A percentile compares a stretch with the other conserved stretches of the same genome.
Conservation (phyloP, 1,139 yeast genomes). For the Debaryomyces subglobosus region DNA sequence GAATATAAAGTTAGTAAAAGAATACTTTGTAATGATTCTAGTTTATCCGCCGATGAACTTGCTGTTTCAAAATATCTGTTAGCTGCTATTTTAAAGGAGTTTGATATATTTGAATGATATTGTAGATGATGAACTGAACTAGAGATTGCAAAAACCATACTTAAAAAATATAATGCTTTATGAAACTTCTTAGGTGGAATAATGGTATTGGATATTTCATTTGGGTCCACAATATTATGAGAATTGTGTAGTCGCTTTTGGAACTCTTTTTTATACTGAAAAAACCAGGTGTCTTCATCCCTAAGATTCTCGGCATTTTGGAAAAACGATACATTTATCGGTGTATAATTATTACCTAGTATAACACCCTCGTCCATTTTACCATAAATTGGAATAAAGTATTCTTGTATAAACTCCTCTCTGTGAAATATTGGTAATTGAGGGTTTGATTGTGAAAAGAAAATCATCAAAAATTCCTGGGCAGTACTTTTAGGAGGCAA, state of each 20-base stretch:
- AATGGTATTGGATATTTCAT: conserved; percentile 37
- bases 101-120: conserved; percentile 68
- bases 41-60: conserved; percentile 58
- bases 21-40: conserved; percentile 75
- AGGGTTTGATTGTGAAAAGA: conserved; percentile 78
- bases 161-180: conserved; percentile 59
- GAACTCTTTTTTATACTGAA: conserved; percentile 33
- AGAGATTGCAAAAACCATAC: conserved; percentile 79
- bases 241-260: conserved; percentile 23
- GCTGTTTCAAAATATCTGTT: conserved; percentile 61
- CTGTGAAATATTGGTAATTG: conserved; percentile 84
- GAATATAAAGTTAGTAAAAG: conserved; percentile 71
- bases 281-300: conserved; percentile 51
- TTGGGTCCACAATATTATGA: conserved; percentile 25
- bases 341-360: conserved; percentile 64
- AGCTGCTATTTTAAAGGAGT: conserved; percentile 74
- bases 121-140: conserved; percentile 74
- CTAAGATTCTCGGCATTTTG: conserved; percentile 14
- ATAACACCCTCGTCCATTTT: conserved; percentile 54
- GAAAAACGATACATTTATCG: conserved; percentile 38
- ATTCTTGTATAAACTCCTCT: conserved; percentile 65
- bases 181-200: conserved; percentile 49
- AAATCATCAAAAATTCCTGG: conserved; percentile 63
- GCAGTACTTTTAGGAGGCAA: conserved; percentile 78
- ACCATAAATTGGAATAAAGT: conserved; percentile 82